phyloP scores from a whole-genome alignment of 2,329 filamentous ascomycete genomes.

The Capronia coronata region DNA sequence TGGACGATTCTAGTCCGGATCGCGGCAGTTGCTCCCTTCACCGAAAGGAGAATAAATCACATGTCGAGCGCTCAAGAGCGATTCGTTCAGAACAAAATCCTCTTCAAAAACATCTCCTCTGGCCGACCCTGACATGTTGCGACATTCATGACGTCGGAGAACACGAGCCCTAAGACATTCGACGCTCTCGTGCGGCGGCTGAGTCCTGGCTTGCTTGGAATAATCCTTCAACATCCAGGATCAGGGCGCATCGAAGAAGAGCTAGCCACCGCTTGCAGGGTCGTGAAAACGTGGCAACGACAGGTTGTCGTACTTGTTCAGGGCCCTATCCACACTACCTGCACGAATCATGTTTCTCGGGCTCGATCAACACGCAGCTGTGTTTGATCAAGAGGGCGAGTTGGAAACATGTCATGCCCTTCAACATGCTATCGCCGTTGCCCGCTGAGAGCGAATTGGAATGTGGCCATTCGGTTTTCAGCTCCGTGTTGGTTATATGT shows the following conservation, averaged over 20 bases:
- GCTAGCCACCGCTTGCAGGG: slow-evolving; percentile 6
- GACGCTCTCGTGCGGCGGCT: background rate
- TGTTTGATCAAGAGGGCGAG: no score
- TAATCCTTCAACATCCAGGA: background rate
- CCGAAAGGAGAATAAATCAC: no score
- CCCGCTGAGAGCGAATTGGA: no score
- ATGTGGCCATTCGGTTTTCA: no score
- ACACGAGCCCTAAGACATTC: slow-evolving; percentile 14
- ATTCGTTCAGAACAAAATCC: no score
- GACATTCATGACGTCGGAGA: slow-evolving; percentile 7
- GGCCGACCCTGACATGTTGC: background rate
- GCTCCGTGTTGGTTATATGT: no score
- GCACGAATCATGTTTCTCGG: slow-evolving; percentile 3
- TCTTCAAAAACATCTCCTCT: no score
- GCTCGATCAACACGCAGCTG: background rate
- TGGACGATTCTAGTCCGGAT: no score
- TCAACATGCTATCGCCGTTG: no score
- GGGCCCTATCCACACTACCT: background rate
- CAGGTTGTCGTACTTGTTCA: slow-evolving; percentile 4
- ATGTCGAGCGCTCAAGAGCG: no score
- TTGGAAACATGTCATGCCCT: no score
- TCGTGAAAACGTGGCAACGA: slow-evolving; percentile 16
- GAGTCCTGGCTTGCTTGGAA: slow-evolving; percentile 2
- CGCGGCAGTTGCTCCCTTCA: no score
- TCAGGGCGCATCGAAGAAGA: background rate